These are phyloP conservation scores for Cnidoscolus chayamansa DNA, from an alignment of 441 rosid species.

Conservation along the genomic window DNA sequence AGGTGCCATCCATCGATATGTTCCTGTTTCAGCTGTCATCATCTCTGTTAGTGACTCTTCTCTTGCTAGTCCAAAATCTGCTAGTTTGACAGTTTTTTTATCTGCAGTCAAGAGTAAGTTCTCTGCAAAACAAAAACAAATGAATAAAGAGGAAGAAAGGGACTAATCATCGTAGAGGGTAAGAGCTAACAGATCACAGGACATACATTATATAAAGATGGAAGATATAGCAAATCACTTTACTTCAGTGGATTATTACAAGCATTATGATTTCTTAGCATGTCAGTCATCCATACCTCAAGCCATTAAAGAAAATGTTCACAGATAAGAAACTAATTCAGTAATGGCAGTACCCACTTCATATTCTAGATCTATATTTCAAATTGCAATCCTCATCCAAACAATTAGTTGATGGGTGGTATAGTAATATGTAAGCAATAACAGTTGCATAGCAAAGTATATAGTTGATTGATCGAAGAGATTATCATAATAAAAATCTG, in stretches of 20 bases:
- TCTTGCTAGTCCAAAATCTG: slow-evolving; percentile 90
- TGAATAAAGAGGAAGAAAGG: not conserved
- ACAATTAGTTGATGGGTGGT: not conserved
- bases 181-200: not conserved
- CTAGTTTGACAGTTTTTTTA: slow-evolving; percentile 72
- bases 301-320: not conserved
- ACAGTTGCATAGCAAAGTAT: not conserved
- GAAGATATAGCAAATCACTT: not conserved
- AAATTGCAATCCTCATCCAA: not conserved
- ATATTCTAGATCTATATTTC: not conserved
- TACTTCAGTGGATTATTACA: not conserved
- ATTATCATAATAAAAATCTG: not conserved
- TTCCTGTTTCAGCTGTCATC: slow-evolving; percentile 98
- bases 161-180: not conserved
- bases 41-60: slow-evolving; percentile 91
- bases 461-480: not conserved
- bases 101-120: slow-evolving; percentile 80
- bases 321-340: not conserved
- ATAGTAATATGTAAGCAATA: not conserved
- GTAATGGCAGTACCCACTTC: not conserved
- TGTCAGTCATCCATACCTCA: not conserved
- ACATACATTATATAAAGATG: not conserved
- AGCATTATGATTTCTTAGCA: not conserved
- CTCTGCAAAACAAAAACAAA: slow-evolving; percentile 42
- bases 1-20: slow-evolving; percentile 97